Percentiles rank a stretch among this genome's conserved stretches.
These are phyloP conservation scores for Tricholomella constricta DNA, from an alignment of 768 basidiomycete species.

Conservation along the genomic window DNA sequence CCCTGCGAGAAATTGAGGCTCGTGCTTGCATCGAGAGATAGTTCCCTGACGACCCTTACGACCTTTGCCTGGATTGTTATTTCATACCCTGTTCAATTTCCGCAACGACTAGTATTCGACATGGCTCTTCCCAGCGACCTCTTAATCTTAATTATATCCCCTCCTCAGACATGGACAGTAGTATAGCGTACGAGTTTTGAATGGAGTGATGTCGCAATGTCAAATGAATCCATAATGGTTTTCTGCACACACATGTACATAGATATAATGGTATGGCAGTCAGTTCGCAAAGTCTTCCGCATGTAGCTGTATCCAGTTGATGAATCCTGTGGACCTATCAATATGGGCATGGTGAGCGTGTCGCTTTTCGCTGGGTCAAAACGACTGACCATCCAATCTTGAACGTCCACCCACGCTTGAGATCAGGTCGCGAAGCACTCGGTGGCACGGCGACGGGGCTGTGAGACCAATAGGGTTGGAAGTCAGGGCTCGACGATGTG, in stretches of 20 bases:
- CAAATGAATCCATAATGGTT: no score
- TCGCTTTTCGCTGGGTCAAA: background rate
- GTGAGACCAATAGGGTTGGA: conserved; percentile 41
- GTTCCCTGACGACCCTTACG: conserved; percentile 4
- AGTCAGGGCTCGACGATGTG: conserved; percentile 34
- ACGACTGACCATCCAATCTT: conserved; percentile 23
- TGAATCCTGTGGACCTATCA: conserved; percentile 16
- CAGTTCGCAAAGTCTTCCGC: conserved; percentile 20
- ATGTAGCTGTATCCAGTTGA: conserved; percentile 22
- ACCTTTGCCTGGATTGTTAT: background rate
- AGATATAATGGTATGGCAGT: no score
- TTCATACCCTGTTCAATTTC: background rate
- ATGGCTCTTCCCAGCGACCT: background rate
- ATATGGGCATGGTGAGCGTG: background rate
- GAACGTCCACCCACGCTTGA: conserved; percentile 22
- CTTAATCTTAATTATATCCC: background rate
- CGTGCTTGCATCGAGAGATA: background rate
- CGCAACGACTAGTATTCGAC: background rate
- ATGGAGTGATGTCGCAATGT: no score
- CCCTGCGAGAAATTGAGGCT: conserved; percentile 19
- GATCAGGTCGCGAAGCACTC: conserved; percentile 5
- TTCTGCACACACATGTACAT: no score
- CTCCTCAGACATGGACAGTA: conserved; percentile 1
- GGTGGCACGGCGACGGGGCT: conserved; percentile 14
- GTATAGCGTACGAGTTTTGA: background rate